Conservation (phyloP, 805 yeast species). For the Zygosaccharomyces siamensis region DNA sequence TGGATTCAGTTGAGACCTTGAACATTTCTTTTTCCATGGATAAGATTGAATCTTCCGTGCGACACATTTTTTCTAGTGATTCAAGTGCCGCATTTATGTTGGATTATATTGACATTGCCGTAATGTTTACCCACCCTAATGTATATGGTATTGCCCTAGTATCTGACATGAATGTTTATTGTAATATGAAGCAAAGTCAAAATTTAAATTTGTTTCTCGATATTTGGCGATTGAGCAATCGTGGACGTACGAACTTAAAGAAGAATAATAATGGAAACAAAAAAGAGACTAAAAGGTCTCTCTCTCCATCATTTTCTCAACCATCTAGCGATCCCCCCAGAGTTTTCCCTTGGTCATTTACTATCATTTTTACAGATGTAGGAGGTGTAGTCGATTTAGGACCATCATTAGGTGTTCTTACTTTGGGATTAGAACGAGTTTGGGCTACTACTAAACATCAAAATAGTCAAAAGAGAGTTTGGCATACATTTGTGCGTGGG, state of each 20-base stretch:
- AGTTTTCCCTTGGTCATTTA: slow-evolving; percentile 69
- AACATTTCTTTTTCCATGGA: slow-evolving; percentile 46
- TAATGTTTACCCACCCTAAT: slow-evolving; percentile 44
- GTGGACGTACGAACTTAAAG: slow-evolving; percentile 19
- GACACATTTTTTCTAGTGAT: slow-evolving; percentile 87
- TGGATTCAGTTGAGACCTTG: slow-evolving; percentile 39
- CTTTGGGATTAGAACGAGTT: slow-evolving; percentile 48
- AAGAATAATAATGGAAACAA: slow-evolving; percentile 7
- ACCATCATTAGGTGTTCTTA: slow-evolving; percentile 67
- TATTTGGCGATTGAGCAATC: slow-evolving; percentile 63
- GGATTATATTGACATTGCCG: slow-evolving; percentile 44
- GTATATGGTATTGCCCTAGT: slow-evolving; percentile 49
- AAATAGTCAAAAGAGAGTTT: slow-evolving; percentile 63
- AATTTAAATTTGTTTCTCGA: slow-evolving; percentile 79
- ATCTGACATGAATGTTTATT: slow-evolving; percentile 51
- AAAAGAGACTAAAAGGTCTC: background rate
- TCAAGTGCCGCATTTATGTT: slow-evolving; percentile 66
- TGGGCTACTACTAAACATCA: slow-evolving; percentile 70
- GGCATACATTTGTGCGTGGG: slow-evolving; percentile 55
- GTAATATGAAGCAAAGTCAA: slow-evolving; percentile 81
- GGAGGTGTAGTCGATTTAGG: slow-evolving; percentile 70
- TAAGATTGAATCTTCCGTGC: slow-evolving; percentile 66
- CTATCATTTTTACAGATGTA: slow-evolving; percentile 50
- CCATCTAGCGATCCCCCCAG: slow-evolving; percentile 22
- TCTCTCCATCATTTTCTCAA: slow-evolving; percentile 20